Evolutionary conservation across 129 eudicot genomes (phyloP).

Genomic region (Flaveria bidentis): DNA sequence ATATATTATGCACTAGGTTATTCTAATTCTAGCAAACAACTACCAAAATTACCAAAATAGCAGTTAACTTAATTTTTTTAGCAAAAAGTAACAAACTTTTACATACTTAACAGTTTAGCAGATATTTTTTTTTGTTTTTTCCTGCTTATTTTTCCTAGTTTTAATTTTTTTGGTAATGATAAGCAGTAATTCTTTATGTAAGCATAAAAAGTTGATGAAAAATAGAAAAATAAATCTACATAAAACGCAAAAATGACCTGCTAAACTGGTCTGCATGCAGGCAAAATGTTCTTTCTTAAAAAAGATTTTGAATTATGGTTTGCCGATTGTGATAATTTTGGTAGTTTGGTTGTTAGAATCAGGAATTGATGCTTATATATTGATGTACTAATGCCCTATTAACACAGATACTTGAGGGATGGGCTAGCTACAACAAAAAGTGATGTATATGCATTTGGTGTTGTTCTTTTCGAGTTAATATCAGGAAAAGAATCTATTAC

Average conservation of each 20-base stretch:
- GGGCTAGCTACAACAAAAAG: slow-evolving; percentile 78
- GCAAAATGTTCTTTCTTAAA: neutral
- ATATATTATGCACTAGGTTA: neutral
- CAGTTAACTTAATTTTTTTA: neutral
- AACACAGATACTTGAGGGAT: slow-evolving; percentile 75
- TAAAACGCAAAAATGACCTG: no score
- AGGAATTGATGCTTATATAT: neutral
- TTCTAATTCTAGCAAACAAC: neutral
- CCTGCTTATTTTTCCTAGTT: neutral
- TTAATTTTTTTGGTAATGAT: neutral
- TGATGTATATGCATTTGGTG: slow-evolving; percentile 96
- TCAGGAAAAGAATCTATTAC: slow-evolving; percentile 92
- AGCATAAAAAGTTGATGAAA: neutral
- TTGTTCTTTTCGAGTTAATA: slow-evolving; percentile 81
- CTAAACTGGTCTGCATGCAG: no score
- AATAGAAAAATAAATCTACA: neutral
- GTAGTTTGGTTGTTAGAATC: neutral
- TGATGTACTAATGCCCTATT: neutral
- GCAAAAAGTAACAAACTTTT: neutral
- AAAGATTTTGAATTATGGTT: neutral
- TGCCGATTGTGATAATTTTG: neutral
- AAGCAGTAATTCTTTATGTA: neutral
- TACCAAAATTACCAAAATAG: neutral
- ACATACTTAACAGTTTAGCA: neutral
- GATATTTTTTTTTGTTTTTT: neutral